Base-by-base conservation (phyloP, 2,329 filamentous ascomycete species). In the Hypomyces perniciosus region DNA sequence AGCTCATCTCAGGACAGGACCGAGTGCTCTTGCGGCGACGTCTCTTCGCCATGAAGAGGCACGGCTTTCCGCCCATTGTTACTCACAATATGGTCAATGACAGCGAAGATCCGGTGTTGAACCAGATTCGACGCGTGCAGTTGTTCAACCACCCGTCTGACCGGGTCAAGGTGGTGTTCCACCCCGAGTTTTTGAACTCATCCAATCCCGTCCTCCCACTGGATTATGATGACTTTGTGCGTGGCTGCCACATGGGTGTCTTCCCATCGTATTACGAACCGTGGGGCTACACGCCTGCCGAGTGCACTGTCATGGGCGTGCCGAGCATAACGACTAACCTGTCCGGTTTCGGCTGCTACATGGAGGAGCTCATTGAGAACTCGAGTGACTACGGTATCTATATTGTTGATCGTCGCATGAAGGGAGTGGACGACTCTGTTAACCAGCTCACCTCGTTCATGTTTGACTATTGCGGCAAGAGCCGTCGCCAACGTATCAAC, bases 11-110 rank as follows among this genome's bases (percentile, higher is more conserved):
- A 33, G 84, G 85, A 54, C 88, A 95, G 65, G 93, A 99, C 69
- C 90, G 92, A 57, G 90, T 97, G 53, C 81, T 97, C 63, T 81
- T 99, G 47, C 88, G 93, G 42, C 85, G 93, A 57, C 84, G 93
- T 49, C 77, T 99, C 44, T 99, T 96, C 65, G 93, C 91, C 55
- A 96, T 97, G 90, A 97, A 97, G 78, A 82, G 93, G 48, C 80
- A 90, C 68, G 83, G 81, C 37, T 80, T 97, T 30, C 93, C 93
- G 4, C 93, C 93, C 0, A 95, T 99, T 64, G 92, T 97, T 54
- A 99, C 93, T 4, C 93, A 99, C 77, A 97, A 99, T 78, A 96
- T 99, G 92, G 73, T 89, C 61, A 96, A 96, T 65, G 92, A 97
- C 68, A 70, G 80, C 37, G 92, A 96, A 61, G 93, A 99, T 62